These are phyloP conservation scores for Dichomitus squalens DNA, from an alignment of 1,284 basidiomycete genomes.

Conservation along the genomic window DNA sequence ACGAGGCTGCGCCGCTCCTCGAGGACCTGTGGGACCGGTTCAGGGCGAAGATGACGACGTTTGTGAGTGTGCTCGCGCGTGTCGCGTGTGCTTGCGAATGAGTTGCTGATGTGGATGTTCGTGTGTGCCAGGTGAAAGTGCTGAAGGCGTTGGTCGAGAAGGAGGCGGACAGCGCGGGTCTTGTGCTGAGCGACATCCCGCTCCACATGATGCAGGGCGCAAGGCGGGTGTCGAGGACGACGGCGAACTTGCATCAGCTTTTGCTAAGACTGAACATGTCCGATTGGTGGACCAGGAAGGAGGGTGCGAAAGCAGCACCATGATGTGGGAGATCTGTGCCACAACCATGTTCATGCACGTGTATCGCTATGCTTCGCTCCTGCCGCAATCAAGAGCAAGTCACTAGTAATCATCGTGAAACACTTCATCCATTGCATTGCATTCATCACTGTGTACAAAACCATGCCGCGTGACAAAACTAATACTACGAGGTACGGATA, in stretches of 20 bases:
- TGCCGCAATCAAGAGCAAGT: background rate
- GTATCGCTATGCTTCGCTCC: background rate
- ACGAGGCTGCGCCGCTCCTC: constrained; percentile 57
- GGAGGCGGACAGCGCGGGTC: constrained; percentile 29
- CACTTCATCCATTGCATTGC: constrained; percentile 5
- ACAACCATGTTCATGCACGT: background rate
- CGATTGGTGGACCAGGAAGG: constrained; percentile 29
- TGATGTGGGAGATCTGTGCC: background rate
- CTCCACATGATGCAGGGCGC: constrained; percentile 25
- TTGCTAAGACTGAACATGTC: constrained; percentile 30
- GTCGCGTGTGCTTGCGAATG: background rate
- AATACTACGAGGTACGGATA: constrained; percentile 19
- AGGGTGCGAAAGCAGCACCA: background rate
- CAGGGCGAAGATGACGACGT: constrained; percentile 41
- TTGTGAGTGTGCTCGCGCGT: constrained; percentile 22
- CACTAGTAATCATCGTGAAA: background rate
- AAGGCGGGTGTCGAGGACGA: constrained; percentile 28
- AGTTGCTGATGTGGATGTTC: background rate
- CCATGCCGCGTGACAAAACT: constrained; percentile 20
- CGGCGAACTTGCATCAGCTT: constrained; percentile 33
- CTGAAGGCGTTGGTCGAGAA: constrained; percentile 35
- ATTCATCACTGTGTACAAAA: constrained; percentile 20
- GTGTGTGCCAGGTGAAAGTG: constrained; percentile 32
- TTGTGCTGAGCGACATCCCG: constrained; percentile 31
- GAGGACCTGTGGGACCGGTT: constrained; percentile 59